Evolutionary conservation across 805 yeast genomes (phyloP).

Genomic region (Starmera dryadoides): DNA sequence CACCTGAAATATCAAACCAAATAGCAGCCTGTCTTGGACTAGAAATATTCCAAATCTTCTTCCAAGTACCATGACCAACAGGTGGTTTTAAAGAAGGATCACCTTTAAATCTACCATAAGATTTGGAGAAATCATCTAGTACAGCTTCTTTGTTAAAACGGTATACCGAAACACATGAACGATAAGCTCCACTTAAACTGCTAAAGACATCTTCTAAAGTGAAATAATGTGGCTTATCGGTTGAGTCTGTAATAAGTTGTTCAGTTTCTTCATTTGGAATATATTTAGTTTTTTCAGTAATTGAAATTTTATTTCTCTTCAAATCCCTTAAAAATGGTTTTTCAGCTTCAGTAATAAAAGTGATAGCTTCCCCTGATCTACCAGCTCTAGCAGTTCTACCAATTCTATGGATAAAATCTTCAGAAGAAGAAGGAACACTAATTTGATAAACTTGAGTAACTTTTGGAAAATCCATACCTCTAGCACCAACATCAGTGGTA

Average conservation of each 20-base stretch:
- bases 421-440: conserved; percentile 63
- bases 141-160: conserved; percentile 23
- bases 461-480: conserved; percentile 93
- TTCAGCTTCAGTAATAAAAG: conserved; percentile 54
- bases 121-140: conserved; percentile 25
- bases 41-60: conserved; percentile 15
- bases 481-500: conserved; percentile 89
- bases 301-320: conserved; percentile 45
- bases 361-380: conserved; percentile 59
- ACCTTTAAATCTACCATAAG: conserved; percentile 18
- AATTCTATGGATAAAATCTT: conserved; percentile 87
- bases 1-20: too few species aligned
- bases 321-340: conserved; percentile 45
- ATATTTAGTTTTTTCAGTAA: conserved; percentile 36
- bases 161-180: conserved; percentile 23
- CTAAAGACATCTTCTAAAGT: background rate
- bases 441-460: conserved; percentile 82
- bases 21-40: too few species aligned
- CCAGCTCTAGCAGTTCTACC: conserved; percentile 98
- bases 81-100: conserved; percentile 14
- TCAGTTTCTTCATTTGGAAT: conserved; percentile 29
- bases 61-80: conserved; percentile 13
- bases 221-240: conserved; percentile 15
- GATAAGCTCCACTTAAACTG: background rate
- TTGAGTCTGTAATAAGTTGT: conserved; percentile 18